Conservation (phyloP, 805 yeast genomes). For the Metschnikowia kunwiensis region DNA sequence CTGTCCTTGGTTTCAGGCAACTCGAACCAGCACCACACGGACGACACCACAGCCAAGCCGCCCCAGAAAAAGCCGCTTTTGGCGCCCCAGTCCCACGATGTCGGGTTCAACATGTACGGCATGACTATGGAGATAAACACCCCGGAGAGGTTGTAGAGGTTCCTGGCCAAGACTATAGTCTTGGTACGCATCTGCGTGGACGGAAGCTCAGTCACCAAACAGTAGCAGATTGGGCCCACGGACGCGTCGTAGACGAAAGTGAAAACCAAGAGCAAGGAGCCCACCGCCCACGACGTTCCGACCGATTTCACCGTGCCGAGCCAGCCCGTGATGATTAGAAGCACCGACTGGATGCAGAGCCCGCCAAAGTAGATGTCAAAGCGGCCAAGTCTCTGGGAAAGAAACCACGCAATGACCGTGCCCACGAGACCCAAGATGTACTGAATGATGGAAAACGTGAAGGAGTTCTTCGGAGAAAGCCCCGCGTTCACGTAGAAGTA, state of each 20-base stretch:
- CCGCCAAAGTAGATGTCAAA: slow-evolving; percentile 40
- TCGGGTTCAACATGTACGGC: slow-evolving; percentile 43
- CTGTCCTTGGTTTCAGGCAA: slow-evolving; percentile 59
- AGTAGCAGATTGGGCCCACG: slow-evolving; percentile 38
- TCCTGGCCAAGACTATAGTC: slow-evolving; percentile 38
- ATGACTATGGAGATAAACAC: slow-evolving; percentile 31
- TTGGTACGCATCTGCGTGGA: slow-evolving; percentile 35
- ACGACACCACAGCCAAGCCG: slow-evolving; percentile 33
- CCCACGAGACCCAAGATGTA: slow-evolving; percentile 46
- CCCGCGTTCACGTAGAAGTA: slow-evolving; percentile 53
- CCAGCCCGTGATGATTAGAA: slow-evolving; percentile 45
- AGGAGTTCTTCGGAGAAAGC: slow-evolving; percentile 38
- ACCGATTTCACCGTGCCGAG: slow-evolving; percentile 26
- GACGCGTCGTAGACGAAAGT: slow-evolving; percentile 29
- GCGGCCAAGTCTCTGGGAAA: slow-evolving; percentile 40
- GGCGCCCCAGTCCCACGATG: slow-evolving; percentile 47
- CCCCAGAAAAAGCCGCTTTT: slow-evolving; percentile 45
- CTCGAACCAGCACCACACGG: slow-evolving; percentile 46
- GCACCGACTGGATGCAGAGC: slow-evolving; percentile 28
- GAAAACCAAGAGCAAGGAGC: slow-evolving; percentile 45
- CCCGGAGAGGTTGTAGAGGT: slow-evolving; percentile 34
- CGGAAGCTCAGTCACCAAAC: slow-evolving; percentile 40
- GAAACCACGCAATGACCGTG: slow-evolving; percentile 43
- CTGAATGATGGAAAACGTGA: slow-evolving; percentile 45
- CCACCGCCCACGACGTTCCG: slow-evolving; percentile 43